Evolutionary conservation across 352 stramenopile genomes (phyloP), one percentile per base, ranked within the genome.

Genomic region (Pythium monospermum): DNA sequence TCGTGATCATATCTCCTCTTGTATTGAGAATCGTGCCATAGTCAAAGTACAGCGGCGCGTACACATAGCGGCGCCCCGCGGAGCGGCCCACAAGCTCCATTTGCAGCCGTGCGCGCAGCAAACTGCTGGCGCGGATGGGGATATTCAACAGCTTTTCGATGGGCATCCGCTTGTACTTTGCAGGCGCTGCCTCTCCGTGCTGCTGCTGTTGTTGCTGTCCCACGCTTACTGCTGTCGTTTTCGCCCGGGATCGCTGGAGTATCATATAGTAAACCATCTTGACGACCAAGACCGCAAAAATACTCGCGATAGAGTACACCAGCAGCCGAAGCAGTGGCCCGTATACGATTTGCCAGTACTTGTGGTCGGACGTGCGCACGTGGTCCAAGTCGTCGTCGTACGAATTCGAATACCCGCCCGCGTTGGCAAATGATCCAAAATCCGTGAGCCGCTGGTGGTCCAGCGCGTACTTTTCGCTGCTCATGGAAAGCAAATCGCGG

Each of bases 321-420:
- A 44, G 10, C 8, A 57, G 40, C 15, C 40, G 39, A 4, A 31
- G 15, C 1, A 57, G 40, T 10, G 40, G 49, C 7, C 21, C 2
- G 31, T 44, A 50, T 3, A 57, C 49, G 18, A 49, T 22, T 4
- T n/a, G 13, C 38, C 49, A 49, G 40, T 57, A 42, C 16, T 18
- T 8, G 21, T 42, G 39, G 28, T 39, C 31, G 21, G 12, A 22
- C 11, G 31, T 51, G 18, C 28, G 18, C 6, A 4, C 27, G 4
- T 27, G 31, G 31, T 47, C n/a, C 4, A 31, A 30, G 6, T 16
- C 44, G 31, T 51, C 44, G 19, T 51, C 44, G 23, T 31, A 51
- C 1, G 44, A 38, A 16, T 51, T 51, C 6, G 44, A 51, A 18
- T 51, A 51, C 10, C 44, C 30, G 11, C 1, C 26, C 1, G 28